Conservation (phyloP, 306 rosid species). For the Aeschynomene evenia region DNA sequence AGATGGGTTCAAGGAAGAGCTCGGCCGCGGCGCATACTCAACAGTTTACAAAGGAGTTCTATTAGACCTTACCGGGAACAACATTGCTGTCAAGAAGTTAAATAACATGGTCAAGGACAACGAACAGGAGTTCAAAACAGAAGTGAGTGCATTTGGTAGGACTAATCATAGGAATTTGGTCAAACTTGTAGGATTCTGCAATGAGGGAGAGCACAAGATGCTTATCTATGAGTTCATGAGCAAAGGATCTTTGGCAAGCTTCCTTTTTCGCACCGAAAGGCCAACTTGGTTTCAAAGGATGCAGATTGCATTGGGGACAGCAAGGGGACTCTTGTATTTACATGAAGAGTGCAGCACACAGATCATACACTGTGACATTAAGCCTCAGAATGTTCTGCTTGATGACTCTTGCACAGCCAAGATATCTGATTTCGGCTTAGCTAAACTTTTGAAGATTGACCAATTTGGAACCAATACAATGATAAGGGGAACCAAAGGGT, state of each 20-base stretch:
- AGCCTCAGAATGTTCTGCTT: conserved; percentile 22
- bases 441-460: conserved; percentile 12
- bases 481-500: conserved; percentile 26
- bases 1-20: conserved; percentile 24
- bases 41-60: conserved; percentile 19
- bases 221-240: conserved; percentile 20
- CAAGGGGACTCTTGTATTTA: conserved; percentile 27
- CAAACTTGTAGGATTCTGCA: conserved; percentile 12
- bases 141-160: conserved; percentile 11
- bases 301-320: conserved; percentile 20
- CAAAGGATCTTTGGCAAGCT: not conserved
- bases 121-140: conserved; percentile 1
- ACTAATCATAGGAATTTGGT: conserved; percentile 24
- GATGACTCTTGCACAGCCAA: conserved; percentile 14
- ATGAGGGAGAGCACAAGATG: conserved; percentile 1
- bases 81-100: conserved; percentile 24
- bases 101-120: not conserved
- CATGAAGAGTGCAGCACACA: conserved; percentile 22
- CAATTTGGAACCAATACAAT: not conserved
- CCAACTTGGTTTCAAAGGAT: conserved; percentile 24
- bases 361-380: conserved; percentile 23
- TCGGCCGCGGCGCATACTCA: conserved; percentile 23
- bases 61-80: not conserved
- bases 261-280: not conserved
- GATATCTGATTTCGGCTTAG: conserved; percentile 22